Base-by-base conservation (phyloP, 192 early-diverging fungal genomes). In the Coemansia sp. region DNA sequence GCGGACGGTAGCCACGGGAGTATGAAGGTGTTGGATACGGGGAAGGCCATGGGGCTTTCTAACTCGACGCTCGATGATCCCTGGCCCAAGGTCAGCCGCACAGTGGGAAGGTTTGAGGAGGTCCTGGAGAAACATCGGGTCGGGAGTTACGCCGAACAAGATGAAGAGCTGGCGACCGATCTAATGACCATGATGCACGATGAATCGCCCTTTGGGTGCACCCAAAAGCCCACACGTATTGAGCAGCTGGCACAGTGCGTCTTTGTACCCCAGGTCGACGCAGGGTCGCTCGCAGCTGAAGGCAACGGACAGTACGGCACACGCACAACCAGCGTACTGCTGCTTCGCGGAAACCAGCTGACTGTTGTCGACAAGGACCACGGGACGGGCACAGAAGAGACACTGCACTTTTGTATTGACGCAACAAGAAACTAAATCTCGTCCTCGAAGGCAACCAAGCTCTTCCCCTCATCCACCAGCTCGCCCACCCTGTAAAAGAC, bases 401-500 rank as follows among this genome's bases (percentile, higher is more conserved):
- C 10, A 8, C 9, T 32, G 7, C 31, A 13, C 31, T 32, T 32
- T 32, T 13, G 9, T 13, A 2, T 32, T 2, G 31, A 32, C 10
- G 7, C 7, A n/a, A n/a, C n/a, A n/a, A n/a, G n/a, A 37, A 37
- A 14, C 13, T 16, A 16, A n/a, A 29, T 8, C 14, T 72, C 44
- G 11, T 81, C 79, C 26, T 67, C 79, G 70, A 97, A 90, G 4
- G 72, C 75, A 16, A 97, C 77, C 23, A 94, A 68, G 23, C 61
- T 75, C 68, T 90, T 89, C 60, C 87, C 88, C 60, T 95, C 89
- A 4, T 75, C 82, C 25, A 94, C 92, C 55, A 94, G 62, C 26
- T 95, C 91, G 22, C 92, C 92, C 4, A 90, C 83, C 27, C 68
- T 83, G 64, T 87, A 94, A 52, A 81, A 76, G 16, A 97, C 79